Evolutionary conservation across 768 basidiomycete genomes (phyloP).

Genomic region (Tulasnella sp.): DNA sequence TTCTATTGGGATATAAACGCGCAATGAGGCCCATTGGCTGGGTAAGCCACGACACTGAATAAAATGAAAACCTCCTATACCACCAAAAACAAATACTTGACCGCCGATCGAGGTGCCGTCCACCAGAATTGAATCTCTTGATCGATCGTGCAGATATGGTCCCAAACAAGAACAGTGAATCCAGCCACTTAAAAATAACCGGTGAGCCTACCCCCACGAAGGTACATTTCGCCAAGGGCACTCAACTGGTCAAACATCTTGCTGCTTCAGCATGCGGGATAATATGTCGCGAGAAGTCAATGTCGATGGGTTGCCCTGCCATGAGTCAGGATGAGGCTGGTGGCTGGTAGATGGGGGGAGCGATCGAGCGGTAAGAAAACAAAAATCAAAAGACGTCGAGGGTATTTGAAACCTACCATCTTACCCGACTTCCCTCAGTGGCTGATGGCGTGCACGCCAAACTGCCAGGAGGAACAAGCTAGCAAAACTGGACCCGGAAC

Average conservation of each 20-base stretch:
- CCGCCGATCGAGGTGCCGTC: background rate
- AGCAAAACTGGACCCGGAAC: no score
- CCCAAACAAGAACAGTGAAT: background rate
- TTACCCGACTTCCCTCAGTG: no score
- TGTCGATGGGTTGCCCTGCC: background rate
- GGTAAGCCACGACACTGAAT: background rate
- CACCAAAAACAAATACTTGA: background rate
- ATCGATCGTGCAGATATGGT: background rate
- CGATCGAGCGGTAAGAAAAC: no score
- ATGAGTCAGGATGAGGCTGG: background rate
- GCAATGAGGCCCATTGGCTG: background rate
- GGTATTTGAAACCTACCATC: no score
- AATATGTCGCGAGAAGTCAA: background rate
- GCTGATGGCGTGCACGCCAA: no score
- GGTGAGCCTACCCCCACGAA: background rate
- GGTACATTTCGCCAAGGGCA: background rate
- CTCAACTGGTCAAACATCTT: background rate
- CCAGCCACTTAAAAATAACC: background rate
- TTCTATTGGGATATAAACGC: background rate
- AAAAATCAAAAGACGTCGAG: background rate
- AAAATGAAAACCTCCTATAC: background rate
- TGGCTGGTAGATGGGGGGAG: background rate
- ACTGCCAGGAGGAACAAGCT: no score
- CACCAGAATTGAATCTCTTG: background rate
- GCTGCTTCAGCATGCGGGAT: background rate